Conservation (phyloP, 2,329 filamentous ascomycete genomes). For the Cadophora luteo-olivacea region DNA sequence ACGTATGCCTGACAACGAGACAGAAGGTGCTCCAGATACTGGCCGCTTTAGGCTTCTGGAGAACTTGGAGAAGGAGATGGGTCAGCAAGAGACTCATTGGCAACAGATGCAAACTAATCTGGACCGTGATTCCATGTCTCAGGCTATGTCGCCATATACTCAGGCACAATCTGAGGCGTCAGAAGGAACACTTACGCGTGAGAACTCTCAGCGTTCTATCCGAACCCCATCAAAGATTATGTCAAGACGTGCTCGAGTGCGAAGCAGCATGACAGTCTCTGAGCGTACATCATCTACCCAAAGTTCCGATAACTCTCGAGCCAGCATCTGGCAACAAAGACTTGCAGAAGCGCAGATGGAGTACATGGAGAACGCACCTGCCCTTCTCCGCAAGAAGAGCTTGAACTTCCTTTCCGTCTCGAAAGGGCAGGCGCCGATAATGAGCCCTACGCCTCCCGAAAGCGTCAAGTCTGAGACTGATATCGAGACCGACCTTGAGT, state of each 20-base stretch:
- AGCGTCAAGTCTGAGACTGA: constrained; percentile 44
- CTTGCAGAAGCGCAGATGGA: constrained; percentile 54
- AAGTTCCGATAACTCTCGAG: constrained; percentile 46
- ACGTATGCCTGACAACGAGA: constrained; percentile 32
- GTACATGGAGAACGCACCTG: constrained; percentile 51
- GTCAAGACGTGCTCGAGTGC: constrained; percentile 49
- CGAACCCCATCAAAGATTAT: constrained; percentile 49
- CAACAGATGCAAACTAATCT: constrained; percentile 61
- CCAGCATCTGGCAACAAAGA: constrained; percentile 53
- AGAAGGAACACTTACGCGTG: constrained; percentile 23
- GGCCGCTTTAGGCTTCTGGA: constrained; percentile 53
- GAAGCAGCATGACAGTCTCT: constrained; percentile 41
- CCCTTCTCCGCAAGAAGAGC: constrained; percentile 47
- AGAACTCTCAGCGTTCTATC: constrained; percentile 43
- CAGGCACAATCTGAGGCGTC: constrained; percentile 27
- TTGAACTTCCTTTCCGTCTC: constrained; percentile 51
- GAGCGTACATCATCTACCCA: constrained; percentile 42
- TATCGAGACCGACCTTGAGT: constrained; percentile 30
- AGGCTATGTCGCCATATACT: constrained; percentile 34
- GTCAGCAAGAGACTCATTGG: constrained; percentile 65
- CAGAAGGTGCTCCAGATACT: constrained; percentile 21
- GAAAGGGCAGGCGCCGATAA: constrained; percentile 49
- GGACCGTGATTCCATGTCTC: constrained; percentile 44
- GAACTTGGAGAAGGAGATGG: constrained; percentile 68
- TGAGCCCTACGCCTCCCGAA: constrained; percentile 62